Base-by-base conservation (phyloP, 495 filamentous ascomycete genomes). In the Extremus antarcticus region DNA sequence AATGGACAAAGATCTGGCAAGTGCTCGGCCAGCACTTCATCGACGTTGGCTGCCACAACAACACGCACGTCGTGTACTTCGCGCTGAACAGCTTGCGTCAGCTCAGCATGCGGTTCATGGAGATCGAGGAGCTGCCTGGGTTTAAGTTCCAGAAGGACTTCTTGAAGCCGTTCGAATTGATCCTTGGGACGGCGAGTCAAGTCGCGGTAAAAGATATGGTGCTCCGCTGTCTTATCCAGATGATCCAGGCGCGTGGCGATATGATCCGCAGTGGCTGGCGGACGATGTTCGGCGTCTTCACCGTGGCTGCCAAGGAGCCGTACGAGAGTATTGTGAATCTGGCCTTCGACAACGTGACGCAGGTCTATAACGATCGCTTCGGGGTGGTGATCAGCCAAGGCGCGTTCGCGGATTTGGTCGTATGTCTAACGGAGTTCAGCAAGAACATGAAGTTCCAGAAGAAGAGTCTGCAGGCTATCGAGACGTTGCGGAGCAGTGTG, bases 91-190 rank as follows among this genome's bases (percentile, higher is more conserved):
- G 90, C 0, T 71, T 99, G 39, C 82, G 92, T 32, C 92, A 99
- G 67, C 74, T 99, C 39, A 94, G 90, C 0, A 97, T 97, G 90
- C 84, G 88, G 1, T 99, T 97, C 70, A 87, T 99, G 84, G 94
- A 99, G 70, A 88, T 96, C 56, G 94, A 95, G 59, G 92, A 99
- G 66, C 70, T 99, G 57, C 87, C 92, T 0, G 94, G 94, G 60
- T 99, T 99, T 81, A 96, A 97, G 67, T 99, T 99, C 66, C 92
- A 99, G 63, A 99, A 99, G 66, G 92, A 99, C 63, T 97, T 99
- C 71, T 76, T 97, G 24, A 96, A 95, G 68, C 92, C 92, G 0
- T 99, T 99, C 58, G 90, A 97, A 70, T 87, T 96, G 68, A 88
- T 99, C 62, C 94, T 97, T 75, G 80, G 84, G 25, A 97, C 97